Evolutionary conservation across 352 stramenopile genomes (phyloP).

Genomic region (Nothophytophthora sp.): DNA sequence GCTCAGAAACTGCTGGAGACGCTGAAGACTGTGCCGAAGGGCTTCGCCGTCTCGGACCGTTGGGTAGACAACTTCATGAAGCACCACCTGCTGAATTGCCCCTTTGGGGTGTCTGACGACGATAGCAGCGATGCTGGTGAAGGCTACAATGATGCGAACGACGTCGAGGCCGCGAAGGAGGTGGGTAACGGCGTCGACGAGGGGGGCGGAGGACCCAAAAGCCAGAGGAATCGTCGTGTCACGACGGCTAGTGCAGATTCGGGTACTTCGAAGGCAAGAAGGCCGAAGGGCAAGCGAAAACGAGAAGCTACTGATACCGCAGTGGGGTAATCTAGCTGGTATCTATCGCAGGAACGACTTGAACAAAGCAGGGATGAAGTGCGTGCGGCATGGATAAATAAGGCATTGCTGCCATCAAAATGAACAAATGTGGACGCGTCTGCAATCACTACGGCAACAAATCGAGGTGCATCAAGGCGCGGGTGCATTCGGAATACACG

Average conservation of each 20-base stretch:
- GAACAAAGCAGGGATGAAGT: too few relatives aligned
- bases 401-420: too few relatives aligned
- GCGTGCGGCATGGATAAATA: too few relatives aligned
- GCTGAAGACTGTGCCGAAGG: conserved; percentile 10
- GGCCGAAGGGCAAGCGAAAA: neutral
- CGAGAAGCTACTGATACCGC: too few relatives aligned
- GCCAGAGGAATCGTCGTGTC: too few relatives aligned
- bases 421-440: too few relatives aligned
- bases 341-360: neutral
- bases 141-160: neutral
- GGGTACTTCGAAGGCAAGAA: neutral
- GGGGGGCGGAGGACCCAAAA: too few relatives aligned
- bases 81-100: conserved; percentile 24
- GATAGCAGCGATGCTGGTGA: conserved; percentile 19
- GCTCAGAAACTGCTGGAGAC: conserved; percentile 13
- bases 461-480: too few relatives aligned
- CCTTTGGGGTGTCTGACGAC: conserved; percentile 23
- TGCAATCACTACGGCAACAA: too few relatives aligned
- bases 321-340: conserved; percentile 18
- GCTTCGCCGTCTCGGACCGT: conserved; percentile 25
- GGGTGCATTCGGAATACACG: conserved; percentile 22
- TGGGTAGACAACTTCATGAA: conserved; percentile 33
- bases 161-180: too few relatives aligned
- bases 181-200: too few relatives aligned
- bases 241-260: too few relatives aligned